phyloP scores from a whole-genome alignment of 805 yeast genomes.

The Yamadazyma paraphyllophila region DNA sequence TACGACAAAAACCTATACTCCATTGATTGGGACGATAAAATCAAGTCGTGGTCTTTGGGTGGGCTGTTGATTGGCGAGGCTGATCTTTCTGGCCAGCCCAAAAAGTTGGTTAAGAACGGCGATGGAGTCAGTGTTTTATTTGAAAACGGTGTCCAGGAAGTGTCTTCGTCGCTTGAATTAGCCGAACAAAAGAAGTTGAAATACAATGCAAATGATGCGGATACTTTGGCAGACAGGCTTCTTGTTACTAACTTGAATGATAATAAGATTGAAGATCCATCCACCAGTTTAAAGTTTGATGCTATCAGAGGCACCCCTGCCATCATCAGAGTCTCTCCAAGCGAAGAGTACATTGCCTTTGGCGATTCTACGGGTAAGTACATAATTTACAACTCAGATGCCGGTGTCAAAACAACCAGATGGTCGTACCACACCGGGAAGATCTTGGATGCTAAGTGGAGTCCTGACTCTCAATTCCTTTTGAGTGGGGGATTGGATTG shows the following conservation, averaged over 20 bases:
- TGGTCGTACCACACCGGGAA: conserved; percentile 95
- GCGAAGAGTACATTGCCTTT: conserved; percentile 67
- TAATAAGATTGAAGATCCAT: conserved; percentile 30
- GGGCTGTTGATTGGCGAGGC: conserved; percentile 8
- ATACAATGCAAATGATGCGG: conserved; percentile 25
- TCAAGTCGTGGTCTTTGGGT: conserved; percentile 41
- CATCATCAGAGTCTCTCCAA: conserved; percentile 65
- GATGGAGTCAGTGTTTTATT: conserved; percentile 29
- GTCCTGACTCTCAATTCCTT: conserved; percentile 64
- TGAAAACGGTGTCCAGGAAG: conserved; percentile 25
- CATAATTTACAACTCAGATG: conserved; percentile 61
- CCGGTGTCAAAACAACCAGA: conserved; percentile 68
- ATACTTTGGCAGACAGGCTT: conserved; percentile 21
- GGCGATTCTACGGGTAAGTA: conserved; percentile 90
- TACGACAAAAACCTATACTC: conserved; percentile 38
- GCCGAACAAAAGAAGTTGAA: conserved; percentile 14
- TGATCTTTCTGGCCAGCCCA: conserved; percentile 32
- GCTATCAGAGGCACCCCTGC: conserved; percentile 43
- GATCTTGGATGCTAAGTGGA: conserved; percentile 78
- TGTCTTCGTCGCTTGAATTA: not conserved
- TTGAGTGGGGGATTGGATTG: conserved; percentile 86
- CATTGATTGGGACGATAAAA: conserved; percentile 88
- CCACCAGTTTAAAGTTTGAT: conserved; percentile 49
- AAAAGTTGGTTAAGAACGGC: conserved; percentile 26
- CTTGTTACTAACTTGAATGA: conserved; percentile 30